phyloP scores from a whole-genome alignment of 495 filamentous ascomycete genomes.

The Hypoxylon lienhwacheense region DNA sequence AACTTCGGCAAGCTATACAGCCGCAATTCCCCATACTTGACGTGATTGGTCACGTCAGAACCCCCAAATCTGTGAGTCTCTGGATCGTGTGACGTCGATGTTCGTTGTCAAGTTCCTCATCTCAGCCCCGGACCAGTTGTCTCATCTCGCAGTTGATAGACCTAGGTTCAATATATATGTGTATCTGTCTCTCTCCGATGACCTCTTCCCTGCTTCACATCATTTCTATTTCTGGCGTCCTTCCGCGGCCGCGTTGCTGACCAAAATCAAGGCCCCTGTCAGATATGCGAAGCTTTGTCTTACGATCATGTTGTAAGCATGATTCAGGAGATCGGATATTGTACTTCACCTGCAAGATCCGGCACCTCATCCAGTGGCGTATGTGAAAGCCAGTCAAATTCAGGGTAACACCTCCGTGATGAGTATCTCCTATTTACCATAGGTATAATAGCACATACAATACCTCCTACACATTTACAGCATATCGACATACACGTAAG shows the following conservation, averaged over 20 bases:
- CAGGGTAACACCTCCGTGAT: no score
- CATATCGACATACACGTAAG: no score
- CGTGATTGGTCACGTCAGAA: constrained; percentile 23
- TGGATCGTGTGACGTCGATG: constrained; percentile 23
- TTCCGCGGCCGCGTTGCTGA: background rate
- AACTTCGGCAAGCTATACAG: constrained; percentile 31
- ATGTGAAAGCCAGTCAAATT: constrained; percentile 3
- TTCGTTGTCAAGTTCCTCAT: constrained; percentile 17
- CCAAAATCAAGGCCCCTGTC: constrained; percentile 9
- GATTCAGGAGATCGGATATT: constrained; percentile 24
- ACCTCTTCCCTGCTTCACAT: constrained; percentile 11
- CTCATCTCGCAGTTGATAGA: constrained; percentile 18
- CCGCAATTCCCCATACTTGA: constrained; percentile 28
- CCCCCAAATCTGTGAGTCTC: constrained; percentile 28
- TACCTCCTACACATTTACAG: no score
- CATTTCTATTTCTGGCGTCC: constrained; percentile 22
- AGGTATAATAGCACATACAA: no score
- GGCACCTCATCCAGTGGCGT: constrained; percentile 5
- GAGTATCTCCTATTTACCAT: no score
- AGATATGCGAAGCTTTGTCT: constrained; percentile 26
- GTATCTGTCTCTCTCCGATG: constrained; percentile 25
- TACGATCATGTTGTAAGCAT: constrained; percentile 7
- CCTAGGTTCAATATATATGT: constrained; percentile 27
- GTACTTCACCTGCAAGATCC: constrained; percentile 20
- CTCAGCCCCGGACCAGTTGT: constrained; percentile 21